Percentiles rank a stretch among this genome's conserved stretches.
phyloP scores from a whole-genome alignment of 225 moss, liverwort and hornwort genomes.

The Rhytidiadelphus loreus region DNA sequence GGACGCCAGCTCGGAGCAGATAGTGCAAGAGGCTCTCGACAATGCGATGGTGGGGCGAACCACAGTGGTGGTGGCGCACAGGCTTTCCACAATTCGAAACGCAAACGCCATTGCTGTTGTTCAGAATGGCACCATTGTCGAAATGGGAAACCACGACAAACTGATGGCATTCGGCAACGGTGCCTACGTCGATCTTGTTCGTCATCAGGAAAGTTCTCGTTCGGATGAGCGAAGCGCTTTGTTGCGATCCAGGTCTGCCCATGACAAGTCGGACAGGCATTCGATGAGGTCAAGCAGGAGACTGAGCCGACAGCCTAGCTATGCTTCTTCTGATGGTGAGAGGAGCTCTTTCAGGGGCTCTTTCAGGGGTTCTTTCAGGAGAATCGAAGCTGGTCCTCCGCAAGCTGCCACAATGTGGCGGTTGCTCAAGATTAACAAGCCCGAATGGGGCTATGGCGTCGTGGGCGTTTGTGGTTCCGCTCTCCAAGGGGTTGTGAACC shows the following conservation, averaged over 20 bases:
- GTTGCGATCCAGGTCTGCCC: background rate
- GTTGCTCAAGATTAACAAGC: slow-evolving; percentile 24
- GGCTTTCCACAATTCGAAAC: slow-evolving; percentile 39
- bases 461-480: slow-evolving; percentile 5
- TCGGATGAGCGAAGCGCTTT: background rate
- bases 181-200: slow-evolving; percentile 20
- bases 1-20: slow-evolving; percentile 46
- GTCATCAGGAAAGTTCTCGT: slow-evolving; percentile 16
- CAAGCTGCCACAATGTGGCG: slow-evolving; percentile 24
- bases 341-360: background rate
- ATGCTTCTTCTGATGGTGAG: background rate
- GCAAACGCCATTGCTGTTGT: slow-evolving; percentile 40
- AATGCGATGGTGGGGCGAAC: slow-evolving; percentile 38
- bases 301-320: slow-evolving; percentile 5
- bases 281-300: background rate
- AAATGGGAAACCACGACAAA: slow-evolving; percentile 32
- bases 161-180: slow-evolving; percentile 22
- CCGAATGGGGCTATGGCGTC: slow-evolving; percentile 25
- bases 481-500: slow-evolving; percentile 21
- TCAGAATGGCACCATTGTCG: slow-evolving; percentile 26
- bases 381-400: background rate
- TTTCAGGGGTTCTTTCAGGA: background rate
- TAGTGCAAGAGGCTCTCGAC: slow-evolving; percentile 54
- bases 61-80: slow-evolving; percentile 49
- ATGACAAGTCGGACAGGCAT: background rate